Base-by-base conservation (phyloP, 805 yeast genomes). In the Saccharomycopsis vini region DNA sequence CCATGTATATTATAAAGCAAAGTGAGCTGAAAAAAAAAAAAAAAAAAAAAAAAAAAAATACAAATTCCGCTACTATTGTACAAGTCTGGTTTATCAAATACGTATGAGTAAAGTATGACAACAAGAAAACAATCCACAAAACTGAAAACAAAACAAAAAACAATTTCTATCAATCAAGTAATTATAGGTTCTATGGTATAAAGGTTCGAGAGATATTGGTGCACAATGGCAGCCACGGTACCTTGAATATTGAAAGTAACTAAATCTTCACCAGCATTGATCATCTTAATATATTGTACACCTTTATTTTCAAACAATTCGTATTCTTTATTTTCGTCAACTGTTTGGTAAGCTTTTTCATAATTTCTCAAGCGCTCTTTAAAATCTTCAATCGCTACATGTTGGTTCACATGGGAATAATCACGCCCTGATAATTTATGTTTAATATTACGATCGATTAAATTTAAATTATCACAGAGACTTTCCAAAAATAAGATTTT, bases 371-470 rank as follows among this genome's bases (percentile, higher is more conserved):
- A 70, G 46, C 98, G 72, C 40, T 81, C 81, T 43, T 80, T 76
- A 58, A 90, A 90, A 63, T 90, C 98, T 39, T 67, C 70, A 20
- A 90, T 60, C 0, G 97, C 96, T 19, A 26, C 10, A 12, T 72
- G 55, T 38, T 78, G 77, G 57, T 90, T 90, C 86, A 88, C 87
- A 40, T 79, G 72, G 47, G 72, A 72, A 64, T 90, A 90, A 63
- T 90, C 97, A 0, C 97, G 98, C 0, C 98, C 98, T 24, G 83
- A 75, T 42, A 90, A 68, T 63, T 90, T 90, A 52, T 92, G 72
- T 40, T 85, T 69, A 39, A 90, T 82, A 61, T 90, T 90, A 49
- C 81, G 75, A 56, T 88, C 95, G 36, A 90, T 79, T 39, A 90
- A 75, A 4, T 70, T 69, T 12, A 77, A 77, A 57, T 89, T 90